Evolutionary conservation across 345 rosid species (phyloP).

Genomic region (Orychophragmus violaceus): DNA sequence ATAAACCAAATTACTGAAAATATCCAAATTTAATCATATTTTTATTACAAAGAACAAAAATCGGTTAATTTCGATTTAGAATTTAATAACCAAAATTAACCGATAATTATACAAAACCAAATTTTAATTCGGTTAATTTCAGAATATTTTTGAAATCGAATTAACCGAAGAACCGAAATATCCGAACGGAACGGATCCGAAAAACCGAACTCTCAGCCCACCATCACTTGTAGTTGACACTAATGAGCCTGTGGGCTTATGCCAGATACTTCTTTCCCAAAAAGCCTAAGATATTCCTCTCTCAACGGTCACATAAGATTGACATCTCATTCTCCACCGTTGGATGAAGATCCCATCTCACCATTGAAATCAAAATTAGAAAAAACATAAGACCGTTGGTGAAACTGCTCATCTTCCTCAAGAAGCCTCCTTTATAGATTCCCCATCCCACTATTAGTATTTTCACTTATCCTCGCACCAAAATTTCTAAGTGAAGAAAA

Average conservation of each 20-base stretch:
- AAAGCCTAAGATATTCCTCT: not conserved
- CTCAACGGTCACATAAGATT: constrained; percentile 1
- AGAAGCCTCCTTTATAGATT: constrained; percentile 22
- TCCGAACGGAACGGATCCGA: no score
- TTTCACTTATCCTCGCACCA: not conserved
- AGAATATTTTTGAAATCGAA: no score
- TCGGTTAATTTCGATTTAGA: no score
- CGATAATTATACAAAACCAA: no score
- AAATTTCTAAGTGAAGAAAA: not conserved
- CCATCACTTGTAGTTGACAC: not conserved
- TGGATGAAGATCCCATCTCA: constrained; percentile 6
- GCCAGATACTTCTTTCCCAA: not conserved
- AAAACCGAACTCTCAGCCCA: no score
- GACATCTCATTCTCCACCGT: not conserved
- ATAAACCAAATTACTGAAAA: no score
- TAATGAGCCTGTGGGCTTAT: constrained; percentile 14
- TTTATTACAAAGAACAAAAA: no score
- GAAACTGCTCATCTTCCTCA: constrained; percentile 16
- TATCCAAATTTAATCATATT: no score
- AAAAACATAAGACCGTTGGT: constrained; percentile 21
- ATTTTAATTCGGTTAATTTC: no score
- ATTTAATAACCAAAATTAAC: no score
- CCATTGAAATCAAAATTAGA: constrained; percentile 7
- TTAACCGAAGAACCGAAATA: no score
- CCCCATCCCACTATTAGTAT: not conserved